Percentiles rank a stretch among this genome's conserved stretches.
Conservation (phyloP, 2,329 filamentous ascomycete species). For the Trichoderma sp. region DNA sequence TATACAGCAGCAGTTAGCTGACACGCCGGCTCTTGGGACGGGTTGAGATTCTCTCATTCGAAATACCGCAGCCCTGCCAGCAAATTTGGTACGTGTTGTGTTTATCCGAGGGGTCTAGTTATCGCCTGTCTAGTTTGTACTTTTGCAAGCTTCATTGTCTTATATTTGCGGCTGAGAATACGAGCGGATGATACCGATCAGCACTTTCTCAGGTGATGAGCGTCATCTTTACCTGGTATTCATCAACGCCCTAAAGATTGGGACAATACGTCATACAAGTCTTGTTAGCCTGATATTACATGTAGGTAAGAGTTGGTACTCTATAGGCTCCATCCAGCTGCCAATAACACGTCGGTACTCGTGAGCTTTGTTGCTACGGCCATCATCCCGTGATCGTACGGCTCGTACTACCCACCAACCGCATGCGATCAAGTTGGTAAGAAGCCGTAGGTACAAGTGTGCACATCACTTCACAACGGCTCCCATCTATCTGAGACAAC, state of each 20-base stretch:
- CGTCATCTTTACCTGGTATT: neutral
- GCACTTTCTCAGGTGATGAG: neutral
- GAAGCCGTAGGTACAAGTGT: neutral
- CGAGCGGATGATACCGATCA: neutral
- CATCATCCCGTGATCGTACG: neutral
- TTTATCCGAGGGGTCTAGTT: neutral
- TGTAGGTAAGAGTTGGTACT: neutral
- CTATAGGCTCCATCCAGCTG: neutral
- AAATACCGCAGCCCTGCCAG: neutral
- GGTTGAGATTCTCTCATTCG: neutral
- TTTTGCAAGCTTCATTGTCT: neutral
- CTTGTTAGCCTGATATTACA: neutral
- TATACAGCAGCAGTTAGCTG: neutral
- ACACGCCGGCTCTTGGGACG: neutral
- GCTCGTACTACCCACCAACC: neutral
- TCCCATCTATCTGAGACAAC: conserved; percentile 2
- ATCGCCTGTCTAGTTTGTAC: neutral
- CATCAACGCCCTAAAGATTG: neutral
- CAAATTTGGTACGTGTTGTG: neutral
- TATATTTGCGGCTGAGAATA: neutral
- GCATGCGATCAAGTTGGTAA: neutral
- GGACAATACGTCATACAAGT: neutral
- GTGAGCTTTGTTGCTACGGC: neutral
- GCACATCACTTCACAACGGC: neutral
- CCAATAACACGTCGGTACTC: neutral